Evolutionary conservation across 352 stramenopile genomes (phyloP).

Genomic region (Aphanomyces astaci): DNA sequence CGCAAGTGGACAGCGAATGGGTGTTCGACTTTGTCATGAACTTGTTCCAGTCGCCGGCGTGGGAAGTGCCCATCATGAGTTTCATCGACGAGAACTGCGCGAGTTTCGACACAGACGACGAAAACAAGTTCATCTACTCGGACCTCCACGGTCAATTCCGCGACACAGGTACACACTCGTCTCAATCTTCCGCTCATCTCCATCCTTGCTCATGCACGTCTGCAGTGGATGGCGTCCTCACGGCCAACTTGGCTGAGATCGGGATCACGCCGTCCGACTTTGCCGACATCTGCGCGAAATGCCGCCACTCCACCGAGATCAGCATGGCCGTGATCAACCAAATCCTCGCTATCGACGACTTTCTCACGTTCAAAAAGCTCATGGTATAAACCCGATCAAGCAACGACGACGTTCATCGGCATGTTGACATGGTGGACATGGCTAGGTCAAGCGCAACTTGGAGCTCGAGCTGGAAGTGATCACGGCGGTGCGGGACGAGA

Average conservation of each 20-base stretch:
- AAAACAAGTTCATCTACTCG: constrained; percentile 87
- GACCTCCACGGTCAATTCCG: constrained; percentile 78
- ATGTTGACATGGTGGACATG: too few species aligned
- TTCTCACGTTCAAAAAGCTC: constrained; percentile 88
- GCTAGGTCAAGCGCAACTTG: constrained; percentile 78
- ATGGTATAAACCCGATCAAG: too few species aligned
- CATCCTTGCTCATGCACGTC: constrained; percentile 6
- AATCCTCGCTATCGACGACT: constrained; percentile 86
- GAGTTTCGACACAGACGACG: constrained; percentile 81
- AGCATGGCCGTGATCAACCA: constrained; percentile 77
- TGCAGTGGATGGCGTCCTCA: constrained; percentile 64
- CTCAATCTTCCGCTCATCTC: too few species aligned
- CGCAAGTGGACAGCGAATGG: constrained; percentile 65
- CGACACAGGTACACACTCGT: constrained; percentile 42
- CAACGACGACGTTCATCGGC: too few species aligned
- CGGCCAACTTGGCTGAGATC: constrained; percentile 75
- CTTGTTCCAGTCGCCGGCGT: constrained; percentile 78
- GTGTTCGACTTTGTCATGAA: constrained; percentile 86
- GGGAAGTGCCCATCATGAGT: constrained; percentile 82
- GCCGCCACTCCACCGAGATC: constrained; percentile 48
- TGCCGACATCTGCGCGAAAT: constrained; percentile 67
- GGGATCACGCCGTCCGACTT: constrained; percentile 79
- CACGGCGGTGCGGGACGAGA: constrained; percentile 58
- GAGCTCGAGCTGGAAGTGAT: constrained; percentile 87
- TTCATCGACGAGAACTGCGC: constrained; percentile 87